Evolutionary conservation across 495 filamentous ascomycete genomes (phyloP).

Genomic region (Penicillium chermesinum): DNA sequence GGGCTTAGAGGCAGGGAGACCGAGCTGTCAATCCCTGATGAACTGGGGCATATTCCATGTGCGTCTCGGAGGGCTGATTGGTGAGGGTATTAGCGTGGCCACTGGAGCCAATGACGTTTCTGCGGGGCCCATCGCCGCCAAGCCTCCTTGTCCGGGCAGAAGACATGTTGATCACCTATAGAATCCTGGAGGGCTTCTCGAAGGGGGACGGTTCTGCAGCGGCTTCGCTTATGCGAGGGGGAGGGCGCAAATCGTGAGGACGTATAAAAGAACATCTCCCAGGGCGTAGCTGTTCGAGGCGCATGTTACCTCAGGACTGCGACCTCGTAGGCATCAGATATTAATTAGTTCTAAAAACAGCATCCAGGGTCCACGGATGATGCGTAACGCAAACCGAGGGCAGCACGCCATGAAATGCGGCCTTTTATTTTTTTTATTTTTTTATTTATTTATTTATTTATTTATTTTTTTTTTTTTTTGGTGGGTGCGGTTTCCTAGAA

Average conservation of each 20-base stretch:
- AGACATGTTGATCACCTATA: conserved; percentile 18
- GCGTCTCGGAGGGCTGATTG: conserved; percentile 18
- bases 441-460: conserved; percentile 3
- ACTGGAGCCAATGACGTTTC: conserved; percentile 20
- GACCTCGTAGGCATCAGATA: conserved; percentile 19
- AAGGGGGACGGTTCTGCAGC: conserved; percentile 5
- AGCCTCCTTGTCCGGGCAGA: conserved; percentile 24
- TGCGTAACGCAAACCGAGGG: conserved; percentile 12
- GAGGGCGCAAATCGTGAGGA: too few species aligned
- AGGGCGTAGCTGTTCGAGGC: too few species aligned
- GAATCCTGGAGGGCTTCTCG: conserved; percentile 20
- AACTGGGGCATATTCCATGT: conserved; percentile 24
- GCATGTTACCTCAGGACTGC: too few species aligned
- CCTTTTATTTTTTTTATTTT: conserved; percentile 4
- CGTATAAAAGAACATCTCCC: neutral
- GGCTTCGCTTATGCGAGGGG: too few species aligned
- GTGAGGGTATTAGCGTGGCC: conserved; percentile 20
- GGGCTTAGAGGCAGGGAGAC: conserved; percentile 11
- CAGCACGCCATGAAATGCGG: conserved; percentile 11
- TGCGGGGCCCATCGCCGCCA: conserved; percentile 14
- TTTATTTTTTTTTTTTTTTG: conserved; percentile 2
- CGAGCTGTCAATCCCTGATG: conserved; percentile 30
- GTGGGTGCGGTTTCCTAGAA: neutral
- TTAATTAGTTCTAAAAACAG: conserved; percentile 30
- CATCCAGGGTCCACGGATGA: conserved; percentile 27